Conservation (phyloP, 2,329 filamentous ascomycete genomes). For the Botrytis fragariae region DNA sequence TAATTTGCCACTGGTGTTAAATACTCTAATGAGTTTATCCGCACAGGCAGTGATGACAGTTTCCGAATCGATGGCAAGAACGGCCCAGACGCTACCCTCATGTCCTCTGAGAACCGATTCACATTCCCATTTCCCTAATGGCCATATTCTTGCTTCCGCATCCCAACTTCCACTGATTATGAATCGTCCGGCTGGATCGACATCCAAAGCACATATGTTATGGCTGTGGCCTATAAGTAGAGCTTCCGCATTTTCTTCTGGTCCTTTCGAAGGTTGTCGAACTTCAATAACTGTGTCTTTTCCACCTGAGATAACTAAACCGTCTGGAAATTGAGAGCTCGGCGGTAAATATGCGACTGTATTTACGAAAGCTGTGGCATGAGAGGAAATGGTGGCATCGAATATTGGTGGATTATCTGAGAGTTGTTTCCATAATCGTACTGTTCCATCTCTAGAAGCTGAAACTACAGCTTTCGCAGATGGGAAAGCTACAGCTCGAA, state of each 20-base stretch:
- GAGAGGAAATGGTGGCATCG: conserved; percentile 73
- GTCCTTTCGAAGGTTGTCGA: conserved; percentile 63
- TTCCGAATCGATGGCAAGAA: conserved; percentile 75
- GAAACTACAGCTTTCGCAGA: conserved; percentile 71
- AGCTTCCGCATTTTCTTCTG: conserved; percentile 77
- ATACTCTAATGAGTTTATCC: conserved; percentile 85
- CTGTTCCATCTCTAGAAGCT: conserved; percentile 86
- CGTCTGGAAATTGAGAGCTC: conserved; percentile 64
- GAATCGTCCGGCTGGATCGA: conserved; percentile 67
- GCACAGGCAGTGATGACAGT: conserved; percentile 90
- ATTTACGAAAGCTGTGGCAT: conserved; percentile 86
- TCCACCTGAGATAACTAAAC: conserved; percentile 82
- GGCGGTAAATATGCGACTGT: conserved; percentile 74
- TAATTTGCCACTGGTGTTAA: conserved; percentile 63
- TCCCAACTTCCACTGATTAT: conserved; percentile 96
- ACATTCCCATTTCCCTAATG: conserved; percentile 79
- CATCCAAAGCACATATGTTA: conserved; percentile 86
- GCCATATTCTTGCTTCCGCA: conserved; percentile 81
- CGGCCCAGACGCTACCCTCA: conserved; percentile 84
- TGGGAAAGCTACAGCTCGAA: conserved; percentile 81
- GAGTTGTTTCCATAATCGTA: conserved; percentile 77
- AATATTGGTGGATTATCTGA: conserved; percentile 66
- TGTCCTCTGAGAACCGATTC: conserved; percentile 72
- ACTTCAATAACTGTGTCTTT: conserved; percentile 93
- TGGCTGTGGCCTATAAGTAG: conserved; percentile 81